Conservation (phyloP, 2,329 filamentous ascomycete genomes). For the Diaporthe batatas region DNA sequence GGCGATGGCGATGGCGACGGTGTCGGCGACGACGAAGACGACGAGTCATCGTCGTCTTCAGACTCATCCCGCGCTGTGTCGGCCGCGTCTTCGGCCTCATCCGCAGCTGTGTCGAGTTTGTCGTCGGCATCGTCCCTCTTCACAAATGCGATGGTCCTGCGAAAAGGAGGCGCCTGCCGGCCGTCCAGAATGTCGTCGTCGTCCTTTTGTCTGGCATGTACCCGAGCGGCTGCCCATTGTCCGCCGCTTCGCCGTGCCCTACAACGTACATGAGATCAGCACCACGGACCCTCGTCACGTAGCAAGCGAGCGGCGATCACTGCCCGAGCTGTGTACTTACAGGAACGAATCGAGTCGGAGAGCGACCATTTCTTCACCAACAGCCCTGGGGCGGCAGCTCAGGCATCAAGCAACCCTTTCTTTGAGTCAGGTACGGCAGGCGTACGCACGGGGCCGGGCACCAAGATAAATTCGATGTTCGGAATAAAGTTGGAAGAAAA, state of each 20-base stretch:
- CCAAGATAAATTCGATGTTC: constrained; percentile 2
- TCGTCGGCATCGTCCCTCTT: constrained; percentile 1
- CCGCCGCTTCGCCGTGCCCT: constrained; percentile 23
- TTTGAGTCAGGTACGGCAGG: constrained; percentile 23
- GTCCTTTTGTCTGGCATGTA: constrained; percentile 3
- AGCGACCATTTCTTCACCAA: constrained; percentile 31
- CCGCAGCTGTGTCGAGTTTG: not conserved
- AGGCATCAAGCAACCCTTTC: constrained; percentile 16
- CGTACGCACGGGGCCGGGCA: constrained; percentile 3
- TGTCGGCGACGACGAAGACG: not conserved
- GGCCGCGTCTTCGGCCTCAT: not conserved
- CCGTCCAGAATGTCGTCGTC: not conserved
- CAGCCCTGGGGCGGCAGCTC: constrained; percentile 22
- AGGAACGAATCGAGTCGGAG: constrained; percentile 26
- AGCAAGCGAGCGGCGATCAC: not conserved
- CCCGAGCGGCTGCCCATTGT: not conserved
- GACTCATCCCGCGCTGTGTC: not conserved
- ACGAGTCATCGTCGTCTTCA: constrained; percentile 1
- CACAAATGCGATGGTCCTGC: not conserved
- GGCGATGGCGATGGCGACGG: not conserved
- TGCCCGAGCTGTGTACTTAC: constrained; percentile 1
- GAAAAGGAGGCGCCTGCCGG: not conserved
- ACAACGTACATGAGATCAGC: not conserved
- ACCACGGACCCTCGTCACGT: not conserved
- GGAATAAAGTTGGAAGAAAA: constrained; percentile 22